Percentiles rank a stretch among this genome's conserved stretches.
Evolutionary conservation across 1,284 basidiomycete species (phyloP).

Genomic region (Filobasidium uniguttulatum): DNA sequence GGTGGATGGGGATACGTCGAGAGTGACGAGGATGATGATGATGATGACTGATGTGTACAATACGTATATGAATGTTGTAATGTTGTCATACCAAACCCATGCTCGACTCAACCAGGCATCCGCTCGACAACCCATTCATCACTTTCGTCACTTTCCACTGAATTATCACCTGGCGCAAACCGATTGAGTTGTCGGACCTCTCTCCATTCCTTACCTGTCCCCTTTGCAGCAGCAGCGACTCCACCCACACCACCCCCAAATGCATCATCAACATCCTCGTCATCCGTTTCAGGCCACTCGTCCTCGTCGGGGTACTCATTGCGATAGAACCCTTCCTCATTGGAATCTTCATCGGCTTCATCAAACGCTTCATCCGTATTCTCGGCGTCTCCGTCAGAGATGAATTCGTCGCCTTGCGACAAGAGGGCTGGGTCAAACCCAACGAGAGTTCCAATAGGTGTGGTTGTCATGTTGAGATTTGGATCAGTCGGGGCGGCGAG

Average conservation of each 20-base stretch:
- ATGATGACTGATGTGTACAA: no score
- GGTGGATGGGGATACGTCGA: no score
- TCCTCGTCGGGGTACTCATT: constrained; percentile 40
- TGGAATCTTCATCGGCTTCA: constrained; percentile 38
- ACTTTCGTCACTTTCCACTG: no score
- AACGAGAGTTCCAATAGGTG: not conserved
- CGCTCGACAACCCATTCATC: no score
- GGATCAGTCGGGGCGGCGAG: constrained; percentile 18
- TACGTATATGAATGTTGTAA: no score
- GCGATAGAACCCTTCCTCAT: constrained; percentile 37
- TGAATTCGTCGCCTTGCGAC: constrained; percentile 12
- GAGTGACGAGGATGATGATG: no score
- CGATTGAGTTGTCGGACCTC: constrained; percentile 23
- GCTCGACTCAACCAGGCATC: no score
- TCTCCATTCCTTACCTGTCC: constrained; percentile 30
- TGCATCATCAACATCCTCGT: constrained; percentile 3
- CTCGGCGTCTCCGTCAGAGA: constrained; percentile 11
- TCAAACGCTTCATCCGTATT: constrained; percentile 32
- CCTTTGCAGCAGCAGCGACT: no score
- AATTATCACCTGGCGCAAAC: no score
- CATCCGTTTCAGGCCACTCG: constrained; percentile 16
- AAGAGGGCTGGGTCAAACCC: no score
- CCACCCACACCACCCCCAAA: no score
- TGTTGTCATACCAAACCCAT: no score
- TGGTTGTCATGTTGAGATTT: not conserved